Percentiles rank a stretch among this genome's conserved stretches.
phyloP scores from a whole-genome alignment of 176 grass and related monocot species.

The Alopecurus myosuroides region DNA sequence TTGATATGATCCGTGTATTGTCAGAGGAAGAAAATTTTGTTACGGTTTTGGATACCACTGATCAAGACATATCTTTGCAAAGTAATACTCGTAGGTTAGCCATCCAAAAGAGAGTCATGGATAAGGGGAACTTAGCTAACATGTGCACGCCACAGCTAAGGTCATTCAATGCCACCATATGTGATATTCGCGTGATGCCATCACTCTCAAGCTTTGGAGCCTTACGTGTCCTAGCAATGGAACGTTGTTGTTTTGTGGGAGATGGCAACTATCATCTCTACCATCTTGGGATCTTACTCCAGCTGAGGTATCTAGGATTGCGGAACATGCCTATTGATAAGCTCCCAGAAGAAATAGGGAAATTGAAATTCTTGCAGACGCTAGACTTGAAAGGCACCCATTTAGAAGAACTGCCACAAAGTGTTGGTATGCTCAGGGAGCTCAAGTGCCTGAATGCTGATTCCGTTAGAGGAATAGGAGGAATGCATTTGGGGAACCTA shows the following conservation, averaged over 20 bases:
- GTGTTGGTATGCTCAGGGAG: not conserved
- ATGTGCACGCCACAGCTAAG: not conserved
- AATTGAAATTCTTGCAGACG: not conserved
- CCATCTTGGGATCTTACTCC: not conserved
- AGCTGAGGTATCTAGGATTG: constrained; percentile 3
- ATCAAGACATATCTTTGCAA: not conserved
- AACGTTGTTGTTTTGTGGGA: not conserved
- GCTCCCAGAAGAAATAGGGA: not conserved
- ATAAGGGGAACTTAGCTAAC: not conserved
- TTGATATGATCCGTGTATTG: not conserved
- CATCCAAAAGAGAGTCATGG: not conserved
- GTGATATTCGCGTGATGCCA: not conserved
- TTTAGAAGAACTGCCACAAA: not conserved
- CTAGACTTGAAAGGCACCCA: not conserved
- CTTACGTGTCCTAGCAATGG: not conserved
- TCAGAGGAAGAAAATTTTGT: not conserved
- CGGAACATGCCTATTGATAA: not conserved
- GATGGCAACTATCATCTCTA: not conserved
- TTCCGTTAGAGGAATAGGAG: no score
- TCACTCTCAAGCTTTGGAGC: not conserved
- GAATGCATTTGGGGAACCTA: not conserved
- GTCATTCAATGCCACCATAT: not conserved
- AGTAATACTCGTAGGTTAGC: not conserved
- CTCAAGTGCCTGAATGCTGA: not conserved
- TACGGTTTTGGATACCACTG: not conserved